Percentiles rank a stretch among this genome's conserved stretches.
phyloP scores from a whole-genome alignment of 257 asterid species.

The Petunia axillaris region DNA sequence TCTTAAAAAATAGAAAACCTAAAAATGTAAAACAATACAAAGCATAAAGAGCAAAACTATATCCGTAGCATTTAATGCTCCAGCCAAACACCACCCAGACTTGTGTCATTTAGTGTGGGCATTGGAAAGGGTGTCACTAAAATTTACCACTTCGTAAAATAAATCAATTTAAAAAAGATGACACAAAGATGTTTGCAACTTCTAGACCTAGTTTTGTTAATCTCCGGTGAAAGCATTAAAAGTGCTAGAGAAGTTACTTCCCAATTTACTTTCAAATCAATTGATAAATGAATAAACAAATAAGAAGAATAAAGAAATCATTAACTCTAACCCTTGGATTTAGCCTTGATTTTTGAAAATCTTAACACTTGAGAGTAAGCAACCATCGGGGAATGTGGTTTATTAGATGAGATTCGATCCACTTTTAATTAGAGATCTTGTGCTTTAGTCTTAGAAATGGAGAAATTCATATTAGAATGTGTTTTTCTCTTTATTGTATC shows the following conservation, averaged over 20 bases:
- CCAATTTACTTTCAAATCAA: slow-evolving; percentile 31
- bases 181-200: slow-evolving; percentile 35
- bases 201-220: slow-evolving; percentile 40
- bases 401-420: too few relatives aligned
- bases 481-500: too few relatives aligned
- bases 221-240: slow-evolving; percentile 44
- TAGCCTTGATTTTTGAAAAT: slow-evolving; percentile 76
- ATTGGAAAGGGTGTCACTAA: slow-evolving; percentile 46
- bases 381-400: too few relatives aligned
- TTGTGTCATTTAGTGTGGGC: slow-evolving; percentile 48
- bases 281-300: slow-evolving; percentile 18
- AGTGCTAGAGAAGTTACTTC: slow-evolving; percentile 52
- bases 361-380: background rate
- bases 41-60: slow-evolving; percentile 7
- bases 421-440: too few relatives aligned
- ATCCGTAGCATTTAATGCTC: slow-evolving; percentile 45
- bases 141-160: background rate
- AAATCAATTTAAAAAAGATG: background rate
- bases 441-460: too few relatives aligned
- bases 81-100: slow-evolving; percentile 48
- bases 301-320: slow-evolving; percentile 23
- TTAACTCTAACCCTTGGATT: slow-evolving; percentile 48
- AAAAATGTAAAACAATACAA: slow-evolving; percentile 19
- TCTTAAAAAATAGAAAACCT: slow-evolving; percentile 11
- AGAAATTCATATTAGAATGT: too few relatives aligned